These are phyloP conservation scores for Chaetomiaceae sp. DNA, from an alignment of 2,329 filamentous ascomycete genomes.

Conservation along the genomic window DNA sequence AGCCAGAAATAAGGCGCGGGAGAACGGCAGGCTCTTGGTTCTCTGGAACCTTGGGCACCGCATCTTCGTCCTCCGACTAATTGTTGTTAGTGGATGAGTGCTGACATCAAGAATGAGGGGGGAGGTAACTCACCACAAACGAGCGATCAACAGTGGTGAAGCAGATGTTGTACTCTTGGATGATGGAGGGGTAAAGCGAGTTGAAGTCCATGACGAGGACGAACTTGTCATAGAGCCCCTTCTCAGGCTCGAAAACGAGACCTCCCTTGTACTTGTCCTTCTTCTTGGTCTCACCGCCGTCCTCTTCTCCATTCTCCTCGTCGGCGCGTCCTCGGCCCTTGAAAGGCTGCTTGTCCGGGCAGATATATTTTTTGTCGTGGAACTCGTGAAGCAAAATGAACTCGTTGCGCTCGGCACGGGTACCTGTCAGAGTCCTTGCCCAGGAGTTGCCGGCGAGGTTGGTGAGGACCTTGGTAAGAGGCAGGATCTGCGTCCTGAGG, in stretches of 20 bases:
- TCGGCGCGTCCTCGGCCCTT: slow-evolving; percentile 68
- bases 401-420: slow-evolving; percentile 94
- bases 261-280: slow-evolving; percentile 99
- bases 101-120: background rate
- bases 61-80: slow-evolving; percentile 73
- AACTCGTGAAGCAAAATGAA: slow-evolving; percentile 99
- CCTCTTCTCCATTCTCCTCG: slow-evolving; percentile 66
- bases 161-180: slow-evolving; percentile 99
- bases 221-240: slow-evolving; percentile 96
- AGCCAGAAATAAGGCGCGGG: slow-evolving; percentile 82
- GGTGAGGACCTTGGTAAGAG: slow-evolving; percentile 89
- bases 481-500: slow-evolving; percentile 83
- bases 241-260: slow-evolving; percentile 96
- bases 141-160: slow-evolving; percentile 92
- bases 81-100: slow-evolving; percentile 1
- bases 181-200: slow-evolving; percentile 96
- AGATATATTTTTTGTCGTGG: slow-evolving; percentile 94
- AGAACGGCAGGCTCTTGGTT: slow-evolving; percentile 79
- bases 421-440: slow-evolving; percentile 92
- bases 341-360: slow-evolving; percentile 86
- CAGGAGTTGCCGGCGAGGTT: slow-evolving; percentile 97
- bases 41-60: slow-evolving; percentile 78
- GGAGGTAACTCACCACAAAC: slow-evolving; percentile 57
- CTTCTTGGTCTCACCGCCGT: slow-evolving; percentile 75
- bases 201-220: slow-evolving; percentile 99